Conservation (phyloP, 1,284 basidiomycete species). For the Ganoderma lingzhi region DNA sequence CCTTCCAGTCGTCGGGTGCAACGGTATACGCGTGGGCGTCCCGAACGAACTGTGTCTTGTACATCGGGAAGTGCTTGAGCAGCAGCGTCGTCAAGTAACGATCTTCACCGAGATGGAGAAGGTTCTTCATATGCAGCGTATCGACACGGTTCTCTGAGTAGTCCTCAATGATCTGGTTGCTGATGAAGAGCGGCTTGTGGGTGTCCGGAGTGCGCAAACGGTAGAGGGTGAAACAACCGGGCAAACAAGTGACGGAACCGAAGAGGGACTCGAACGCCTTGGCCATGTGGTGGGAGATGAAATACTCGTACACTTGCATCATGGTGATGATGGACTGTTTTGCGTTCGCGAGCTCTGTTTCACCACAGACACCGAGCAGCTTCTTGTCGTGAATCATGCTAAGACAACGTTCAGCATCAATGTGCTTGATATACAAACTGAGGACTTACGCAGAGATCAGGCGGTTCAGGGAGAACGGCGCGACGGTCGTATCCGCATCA, state of each 20-base stretch:
- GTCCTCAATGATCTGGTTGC: constrained; percentile 90
- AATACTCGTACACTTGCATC: constrained; percentile 99
- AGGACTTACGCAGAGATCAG: constrained; percentile 86
- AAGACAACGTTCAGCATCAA: constrained; percentile 28
- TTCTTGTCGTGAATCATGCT: constrained; percentile 96
- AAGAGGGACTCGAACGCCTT: constrained; percentile 98
- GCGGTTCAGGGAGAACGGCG: constrained; percentile 86
- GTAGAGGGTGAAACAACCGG: constrained; percentile 97
- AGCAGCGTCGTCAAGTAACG: constrained; percentile 96
- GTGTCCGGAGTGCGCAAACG: constrained; percentile 93
- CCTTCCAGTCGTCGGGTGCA: constrained; percentile 93
- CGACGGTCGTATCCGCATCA: constrained; percentile 96
- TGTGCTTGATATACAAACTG: background rate
- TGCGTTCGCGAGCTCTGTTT: constrained; percentile 90
- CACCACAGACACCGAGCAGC: constrained; percentile 92
- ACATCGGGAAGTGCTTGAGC: constrained; percentile 91
- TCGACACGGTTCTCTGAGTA: constrained; percentile 98
- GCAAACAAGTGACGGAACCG: constrained; percentile 97
- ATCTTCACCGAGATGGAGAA: constrained; percentile 97
- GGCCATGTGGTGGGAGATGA: constrained; percentile 96
- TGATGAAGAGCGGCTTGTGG: constrained; percentile 88
- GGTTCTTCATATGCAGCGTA: constrained; percentile 97
- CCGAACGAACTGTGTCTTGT: constrained; percentile 94
- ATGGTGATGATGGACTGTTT: constrained; percentile 96
- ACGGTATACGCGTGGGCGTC: constrained; percentile 95